Evolutionary conservation across 2,329 filamentous ascomycete species (phyloP), one percentile per base, ranked within the genome.

Genomic region (Exophiala alcalophila): DNA sequence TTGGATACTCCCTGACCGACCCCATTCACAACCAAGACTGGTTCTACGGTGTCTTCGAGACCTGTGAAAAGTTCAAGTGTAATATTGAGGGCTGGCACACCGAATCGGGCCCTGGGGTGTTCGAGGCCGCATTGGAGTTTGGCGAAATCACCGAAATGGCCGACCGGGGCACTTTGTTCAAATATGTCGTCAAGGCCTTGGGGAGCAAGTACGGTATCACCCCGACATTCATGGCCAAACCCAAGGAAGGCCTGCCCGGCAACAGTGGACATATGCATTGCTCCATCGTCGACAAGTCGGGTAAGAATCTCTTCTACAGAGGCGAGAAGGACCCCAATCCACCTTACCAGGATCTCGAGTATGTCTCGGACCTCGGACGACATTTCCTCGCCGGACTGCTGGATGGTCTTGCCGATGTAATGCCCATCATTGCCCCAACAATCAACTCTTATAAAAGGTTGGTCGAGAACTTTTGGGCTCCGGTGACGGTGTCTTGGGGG

Each of bases 381-480:
- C 84, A 97, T 56, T 98, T 98, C 69, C 78, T 98, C 1, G 92
- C 92, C 0, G 92, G 92, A 5, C 67, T 98, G 2, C 75, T 98
- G 0, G 83, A 87, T 16, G 92, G 91, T 10, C 76, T 98, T 3
- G 88, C 92, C 2, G 88, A 96, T 60, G 80, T 97, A 55, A 98
- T 98, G 92, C 92, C 92, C 1, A 73, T 97, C 45, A 74, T 98
- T 9, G 92, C 91, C 1, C 92, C 92, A 0, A 98, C 88, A 1
- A 79, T 98, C 60, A 98, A 98, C 74, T 94, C 87, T 49, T 98
- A 98, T 74, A 98, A 98, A 70, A 83, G 92, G 3, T 77, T 98
- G 0, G 92, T 98, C 2, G 92, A 98, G 71, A 97, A 97, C 69
- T 97, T 96, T 68, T 98, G 92, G 92, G 92, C 92, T 0, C 92